Conservation (phyloP, 2,329 filamentous ascomycete genomes). For the Macrophomina pseudophaseolina region DNA sequence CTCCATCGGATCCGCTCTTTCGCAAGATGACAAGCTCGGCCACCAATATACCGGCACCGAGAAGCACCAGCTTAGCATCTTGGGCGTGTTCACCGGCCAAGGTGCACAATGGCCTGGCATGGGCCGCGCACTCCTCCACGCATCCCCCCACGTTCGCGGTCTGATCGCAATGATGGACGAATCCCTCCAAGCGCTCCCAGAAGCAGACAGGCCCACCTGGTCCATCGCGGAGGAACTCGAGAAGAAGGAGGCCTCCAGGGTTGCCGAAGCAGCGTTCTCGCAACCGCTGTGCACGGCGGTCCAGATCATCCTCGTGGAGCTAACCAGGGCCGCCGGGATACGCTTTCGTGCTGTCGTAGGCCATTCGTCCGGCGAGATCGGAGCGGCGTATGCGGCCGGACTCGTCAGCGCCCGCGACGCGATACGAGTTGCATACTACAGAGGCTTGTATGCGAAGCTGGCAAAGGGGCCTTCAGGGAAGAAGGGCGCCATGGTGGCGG, state of each 20-base stretch:
- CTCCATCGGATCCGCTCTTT: not conserved
- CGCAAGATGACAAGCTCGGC: not conserved
- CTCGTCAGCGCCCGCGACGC: conserved; percentile 32
- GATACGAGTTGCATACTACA: conserved; percentile 33
- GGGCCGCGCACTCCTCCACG: conserved; percentile 43
- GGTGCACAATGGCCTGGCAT: conserved; percentile 51
- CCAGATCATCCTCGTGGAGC: conserved; percentile 41
- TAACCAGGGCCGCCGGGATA: conserved; percentile 37
- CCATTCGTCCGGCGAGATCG: conserved; percentile 50
- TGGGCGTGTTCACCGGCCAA: conserved; percentile 51
- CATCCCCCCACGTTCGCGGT: conserved; percentile 31
- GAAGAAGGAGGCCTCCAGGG: not conserved
- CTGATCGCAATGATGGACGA: conserved; percentile 35
- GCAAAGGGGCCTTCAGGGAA: conserved; percentile 8
- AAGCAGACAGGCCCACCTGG: conserved; percentile 26
- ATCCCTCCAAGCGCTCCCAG: conserved; percentile 18
- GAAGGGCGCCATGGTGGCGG: conserved; percentile 44
- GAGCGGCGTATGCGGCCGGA: conserved; percentile 43
- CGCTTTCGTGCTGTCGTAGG: conserved; percentile 44
- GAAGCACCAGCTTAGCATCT: conserved; percentile 6
- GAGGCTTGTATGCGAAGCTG: conserved; percentile 28
- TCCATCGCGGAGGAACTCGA: conserved; percentile 29
- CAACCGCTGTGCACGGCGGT: conserved; percentile 45
- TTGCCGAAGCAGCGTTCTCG: conserved; percentile 33
- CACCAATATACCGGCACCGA: not conserved